These are phyloP conservation scores for Choiromyces venosus DNA, from an alignment of 495 filamentous ascomycete species.

Conservation along the genomic window DNA sequence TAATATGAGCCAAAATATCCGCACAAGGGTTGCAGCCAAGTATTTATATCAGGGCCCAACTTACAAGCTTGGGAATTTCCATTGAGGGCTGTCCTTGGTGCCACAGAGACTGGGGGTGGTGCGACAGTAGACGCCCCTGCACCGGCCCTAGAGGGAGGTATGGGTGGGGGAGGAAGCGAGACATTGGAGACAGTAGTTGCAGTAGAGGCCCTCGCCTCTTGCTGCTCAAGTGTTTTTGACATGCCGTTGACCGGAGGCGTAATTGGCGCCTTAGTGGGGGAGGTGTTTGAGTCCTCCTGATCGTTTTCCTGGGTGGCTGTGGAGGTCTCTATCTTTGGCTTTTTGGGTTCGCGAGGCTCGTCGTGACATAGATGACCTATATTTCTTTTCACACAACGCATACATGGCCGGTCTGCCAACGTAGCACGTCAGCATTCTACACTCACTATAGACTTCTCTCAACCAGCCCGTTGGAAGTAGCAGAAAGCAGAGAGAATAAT, in stretches of 20 bases:
- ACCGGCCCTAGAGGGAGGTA: slow-evolving; percentile 38
- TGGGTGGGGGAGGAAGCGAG: slow-evolving; percentile 41
- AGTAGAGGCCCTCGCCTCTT: slow-evolving; percentile 30
- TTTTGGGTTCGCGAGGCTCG: slow-evolving; percentile 84
- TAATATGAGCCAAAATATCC: slow-evolving; percentile 37
- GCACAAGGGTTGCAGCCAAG: slow-evolving; percentile 28
- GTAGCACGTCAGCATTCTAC: slow-evolving; percentile 47
- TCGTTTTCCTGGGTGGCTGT: slow-evolving; percentile 50
- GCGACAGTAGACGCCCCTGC: slow-evolving; percentile 43
- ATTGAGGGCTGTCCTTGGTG: slow-evolving; percentile 42
- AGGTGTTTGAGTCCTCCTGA: slow-evolving; percentile 55
- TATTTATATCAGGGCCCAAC: slow-evolving; percentile 45
- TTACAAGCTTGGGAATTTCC: slow-evolving; percentile 69
- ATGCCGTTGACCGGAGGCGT: slow-evolving; percentile 40
- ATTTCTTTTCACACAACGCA: slow-evolving; percentile 95
- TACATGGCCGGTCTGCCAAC: slow-evolving; percentile 85
- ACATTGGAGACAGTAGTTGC: slow-evolving; percentile 26
- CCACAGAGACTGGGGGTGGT: slow-evolving; percentile 47
- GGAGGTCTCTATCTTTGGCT: slow-evolving; percentile 57
- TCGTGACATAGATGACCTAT: slow-evolving; percentile 99
- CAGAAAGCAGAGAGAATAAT: slow-evolving; percentile 23
- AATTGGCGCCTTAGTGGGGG: slow-evolving; percentile 48
- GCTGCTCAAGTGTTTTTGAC: slow-evolving; percentile 42
- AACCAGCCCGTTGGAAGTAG: slow-evolving; percentile 15
- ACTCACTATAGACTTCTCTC: slow-evolving; percentile 38